A percentile compares a stretch with the other conserved stretches of the same genome.
Evolutionary conservation across 371 early-diverging fungal species (phyloP).

Genomic region (Rhizopus delemar): DNA sequence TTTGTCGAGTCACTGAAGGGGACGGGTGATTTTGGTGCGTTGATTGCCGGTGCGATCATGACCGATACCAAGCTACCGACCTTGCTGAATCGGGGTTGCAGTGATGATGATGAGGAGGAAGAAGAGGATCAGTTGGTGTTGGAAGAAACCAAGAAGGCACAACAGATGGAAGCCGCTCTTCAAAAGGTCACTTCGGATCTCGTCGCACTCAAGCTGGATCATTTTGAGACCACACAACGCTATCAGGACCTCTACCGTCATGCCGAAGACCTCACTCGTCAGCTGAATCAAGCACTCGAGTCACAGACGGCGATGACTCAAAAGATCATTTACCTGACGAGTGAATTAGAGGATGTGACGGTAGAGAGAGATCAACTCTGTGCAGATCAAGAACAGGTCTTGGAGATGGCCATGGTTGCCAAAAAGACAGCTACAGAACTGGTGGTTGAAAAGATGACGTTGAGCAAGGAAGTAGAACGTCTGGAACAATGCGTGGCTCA

Average conservation of each 20-base stretch:
- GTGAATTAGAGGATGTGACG: conserved; percentile 31
- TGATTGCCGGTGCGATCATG: conserved; percentile 40
- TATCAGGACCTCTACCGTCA: conserved; percentile 45
- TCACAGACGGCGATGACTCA: conserved; percentile 16
- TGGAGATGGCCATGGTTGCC: conserved; percentile 40
- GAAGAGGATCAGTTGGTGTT: conserved; percentile 4
- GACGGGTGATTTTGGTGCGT: conserved; percentile 48
- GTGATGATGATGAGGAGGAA: conserved; percentile 10
- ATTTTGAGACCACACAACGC: conserved; percentile 43
- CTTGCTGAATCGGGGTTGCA: neutral
- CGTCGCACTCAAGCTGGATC: conserved; percentile 37
- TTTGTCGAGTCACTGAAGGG: conserved; percentile 46
- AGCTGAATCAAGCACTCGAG: conserved; percentile 26
- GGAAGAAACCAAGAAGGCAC: neutral
- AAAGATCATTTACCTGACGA: conserved; percentile 29
- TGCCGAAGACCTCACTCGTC: conserved; percentile 33
- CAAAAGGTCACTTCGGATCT: conserved; percentile 43
- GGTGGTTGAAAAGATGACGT: conserved; percentile 37
- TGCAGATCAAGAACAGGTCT: conserved; percentile 39
- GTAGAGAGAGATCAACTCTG: conserved; percentile 37
- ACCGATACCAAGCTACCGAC: neutral
- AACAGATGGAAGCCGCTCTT: conserved; percentile 15
- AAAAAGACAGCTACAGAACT: conserved; percentile 45
- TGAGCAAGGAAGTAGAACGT: conserved; percentile 38
- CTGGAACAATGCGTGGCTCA: conserved; percentile 27